Base-by-base conservation (phyloP, 2,329 filamentous ascomycete genomes). In the Nakataea oryzae region DNA sequence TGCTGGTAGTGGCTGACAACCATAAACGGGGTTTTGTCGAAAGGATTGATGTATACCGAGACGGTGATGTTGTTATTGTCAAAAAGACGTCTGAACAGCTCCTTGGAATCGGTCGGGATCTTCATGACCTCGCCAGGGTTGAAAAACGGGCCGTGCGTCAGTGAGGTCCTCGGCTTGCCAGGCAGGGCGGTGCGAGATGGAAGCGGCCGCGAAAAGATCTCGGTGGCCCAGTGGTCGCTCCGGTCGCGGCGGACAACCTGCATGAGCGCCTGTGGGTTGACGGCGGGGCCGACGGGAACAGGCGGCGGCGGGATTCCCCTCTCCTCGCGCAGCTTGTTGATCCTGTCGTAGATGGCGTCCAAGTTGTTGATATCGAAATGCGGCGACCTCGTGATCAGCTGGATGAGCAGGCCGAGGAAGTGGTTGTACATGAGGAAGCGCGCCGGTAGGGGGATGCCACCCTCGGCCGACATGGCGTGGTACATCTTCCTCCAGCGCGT, bases 401-500 rank as follows among this genome's bases (percentile, higher is more conserved):
- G 76, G 64, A 76, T 74, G 32, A 86, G 70, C 32, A 80, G 71
- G 2, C 72, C 70, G 58, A 86, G 69, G 65, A 82, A 85, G 60
- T 80, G 75, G 65, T 84, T 83, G 68, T 84, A 86, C 61, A 84
- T 74, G 30, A 77, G 70, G 64, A 86, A 86, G 8, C 83, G 75
- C 21, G 79, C 77, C 1, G 78, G 78, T 1, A 87, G 72, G 7
- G 74, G 74, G 34, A 83, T 75, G 0, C 79, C 81, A 2, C 74
- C 78, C 67, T 86, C 81, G 28, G 79, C 75, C 9, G 76, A 77
- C 77, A 86, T 78, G 6, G 74, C 72, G 69, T 85, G 77, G 67
- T 81, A 84, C 82, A 86, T 86, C 66, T 76, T 78, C 55, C 78
- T 76, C 84, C 85, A 87, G 61, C 83, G 77, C 47, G 76, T 73